A percentile compares a stretch with the other conserved stretches of the same genome.
Evolutionary conservation across 2,329 filamentous ascomycete genomes (phyloP).

Genomic region (Pseudogymnoascus sp.): DNA sequence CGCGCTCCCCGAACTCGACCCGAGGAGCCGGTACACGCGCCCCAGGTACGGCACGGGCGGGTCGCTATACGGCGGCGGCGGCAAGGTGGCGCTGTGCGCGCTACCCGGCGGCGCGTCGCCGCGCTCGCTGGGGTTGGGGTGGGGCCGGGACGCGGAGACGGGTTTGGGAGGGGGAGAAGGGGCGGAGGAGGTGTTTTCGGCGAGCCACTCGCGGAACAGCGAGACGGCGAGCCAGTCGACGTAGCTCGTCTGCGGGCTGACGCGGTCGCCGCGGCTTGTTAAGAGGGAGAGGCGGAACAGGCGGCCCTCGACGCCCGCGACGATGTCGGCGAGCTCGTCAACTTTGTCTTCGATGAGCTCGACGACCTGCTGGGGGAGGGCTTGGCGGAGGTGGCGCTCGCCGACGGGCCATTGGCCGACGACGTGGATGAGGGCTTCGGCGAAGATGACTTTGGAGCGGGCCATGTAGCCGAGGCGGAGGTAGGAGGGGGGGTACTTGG

Average conservation of each 20-base stretch:
- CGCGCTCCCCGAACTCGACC: slow-evolving; percentile 47
- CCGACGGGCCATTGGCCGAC: slow-evolving; percentile 89
- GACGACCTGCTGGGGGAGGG: slow-evolving; percentile 66
- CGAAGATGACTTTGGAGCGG: slow-evolving; percentile 73
- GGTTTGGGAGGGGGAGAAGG: slow-evolving; percentile 39
- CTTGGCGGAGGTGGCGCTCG: slow-evolving; percentile 64
- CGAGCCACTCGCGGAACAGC: slow-evolving; percentile 86
- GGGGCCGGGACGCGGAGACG: slow-evolving; percentile 30
- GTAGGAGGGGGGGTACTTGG: slow-evolving; percentile 90
- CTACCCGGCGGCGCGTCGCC: slow-evolving; percentile 15
- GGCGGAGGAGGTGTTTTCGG: slow-evolving; percentile 75
- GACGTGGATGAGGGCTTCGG: slow-evolving; percentile 84
- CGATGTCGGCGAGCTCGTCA: slow-evolving; percentile 78
- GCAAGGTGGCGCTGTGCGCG: slow-evolving; percentile 25
- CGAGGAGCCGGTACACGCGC: slow-evolving; percentile 69
- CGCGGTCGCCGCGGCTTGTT: slow-evolving; percentile 71
- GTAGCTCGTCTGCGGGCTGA: slow-evolving; percentile 70
- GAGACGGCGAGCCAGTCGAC: slow-evolving; percentile 84
- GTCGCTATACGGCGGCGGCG: slow-evolving; percentile 29
- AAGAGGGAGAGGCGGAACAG: slow-evolving; percentile 75
- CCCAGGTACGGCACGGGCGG: slow-evolving; percentile 54
- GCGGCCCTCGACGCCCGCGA: slow-evolving; percentile 69
- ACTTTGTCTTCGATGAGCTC: slow-evolving; percentile 94
- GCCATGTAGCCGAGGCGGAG: slow-evolving; percentile 82
- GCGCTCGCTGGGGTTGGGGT: slow-evolving; percentile 16